phyloP scores from a whole-genome alignment of 2,329 filamentous ascomycete genomes.

The Sordariomycetes sp. region DNA sequence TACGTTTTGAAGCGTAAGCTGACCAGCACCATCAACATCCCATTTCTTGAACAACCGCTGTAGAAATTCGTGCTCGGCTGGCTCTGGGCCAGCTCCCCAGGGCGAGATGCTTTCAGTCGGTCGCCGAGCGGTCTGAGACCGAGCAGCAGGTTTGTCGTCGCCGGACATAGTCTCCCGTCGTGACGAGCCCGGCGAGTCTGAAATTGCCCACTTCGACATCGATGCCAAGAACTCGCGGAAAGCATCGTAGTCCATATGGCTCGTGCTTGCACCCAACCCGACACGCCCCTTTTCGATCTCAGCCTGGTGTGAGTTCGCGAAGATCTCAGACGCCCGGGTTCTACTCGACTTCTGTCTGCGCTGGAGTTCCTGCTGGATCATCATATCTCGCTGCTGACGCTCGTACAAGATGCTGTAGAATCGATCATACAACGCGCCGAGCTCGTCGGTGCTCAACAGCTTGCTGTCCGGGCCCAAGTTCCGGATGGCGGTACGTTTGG shows the following conservation, averaged over 20 bases:
- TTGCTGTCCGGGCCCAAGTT: slow-evolving; percentile 97
- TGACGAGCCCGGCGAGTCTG: slow-evolving; percentile 65
- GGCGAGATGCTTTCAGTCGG: slow-evolving; percentile 33
- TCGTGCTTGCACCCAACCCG: slow-evolving; percentile 80
- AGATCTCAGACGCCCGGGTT: slow-evolving; percentile 25
- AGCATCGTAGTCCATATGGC: slow-evolving; percentile 93
- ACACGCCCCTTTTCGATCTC: slow-evolving; percentile 76
- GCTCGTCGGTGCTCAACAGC: slow-evolving; percentile 72
- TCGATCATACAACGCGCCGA: slow-evolving; percentile 84
- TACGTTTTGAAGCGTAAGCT: slow-evolving; percentile 81
- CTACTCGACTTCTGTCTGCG: slow-evolving; percentile 53
- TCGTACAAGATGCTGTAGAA: slow-evolving; percentile 93
- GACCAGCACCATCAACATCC: slow-evolving; percentile 71
- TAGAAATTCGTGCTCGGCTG: slow-evolving; percentile 93
- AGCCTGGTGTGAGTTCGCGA: slow-evolving; percentile 25
- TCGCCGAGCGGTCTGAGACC: slow-evolving; percentile 47
- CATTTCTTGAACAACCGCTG: slow-evolving; percentile 78
- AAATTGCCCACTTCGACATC: slow-evolving; percentile 87
- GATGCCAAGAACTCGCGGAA: slow-evolving; percentile 90
- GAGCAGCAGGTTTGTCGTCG: slow-evolving; percentile 48
- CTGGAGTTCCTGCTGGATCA: slow-evolving; percentile 67
- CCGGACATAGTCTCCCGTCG: slow-evolving; percentile 36
- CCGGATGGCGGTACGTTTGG: slow-evolving; percentile 90
- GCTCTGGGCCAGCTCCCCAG: slow-evolving; percentile 51
- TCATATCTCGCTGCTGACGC: slow-evolving; percentile 71